phyloP scores from a whole-genome alignment of 306 rosid species.

The Pterocarpus santalinus region DNA sequence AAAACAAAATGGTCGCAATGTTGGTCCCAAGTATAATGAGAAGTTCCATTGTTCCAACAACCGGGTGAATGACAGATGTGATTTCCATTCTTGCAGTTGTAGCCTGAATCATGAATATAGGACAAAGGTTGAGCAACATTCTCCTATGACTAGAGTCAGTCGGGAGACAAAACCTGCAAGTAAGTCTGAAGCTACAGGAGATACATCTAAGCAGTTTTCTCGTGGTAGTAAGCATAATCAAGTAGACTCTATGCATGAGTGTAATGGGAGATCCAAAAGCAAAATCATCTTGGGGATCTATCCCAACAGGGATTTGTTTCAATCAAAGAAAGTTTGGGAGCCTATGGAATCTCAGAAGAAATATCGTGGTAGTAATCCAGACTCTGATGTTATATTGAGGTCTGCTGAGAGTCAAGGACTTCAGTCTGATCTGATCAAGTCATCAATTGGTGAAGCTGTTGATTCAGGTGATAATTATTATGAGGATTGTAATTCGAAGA shows the following conservation, averaged over 20 bases:
- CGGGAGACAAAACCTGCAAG: conserved; percentile 68
- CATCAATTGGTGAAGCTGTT: conserved; percentile 58
- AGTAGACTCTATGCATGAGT: conserved; percentile 69
- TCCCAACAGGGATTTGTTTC: conserved; percentile 68
- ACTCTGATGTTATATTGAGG: conserved; percentile 68
- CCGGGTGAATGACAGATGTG: conserved; percentile 71
- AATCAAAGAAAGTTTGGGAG: conserved; percentile 94
- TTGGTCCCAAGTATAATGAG: conserved; percentile 73
- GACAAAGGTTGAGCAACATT: conserved; percentile 70
- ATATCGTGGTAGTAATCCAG: conserved; percentile 76
- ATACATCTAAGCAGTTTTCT: conserved; percentile 74
- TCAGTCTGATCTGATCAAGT: conserved; percentile 59
- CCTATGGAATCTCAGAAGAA: conserved; percentile 83
- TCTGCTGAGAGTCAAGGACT: conserved; percentile 59
- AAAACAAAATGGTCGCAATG: conserved; percentile 73
- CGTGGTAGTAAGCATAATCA: conserved; percentile 69
- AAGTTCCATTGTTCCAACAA: conserved; percentile 69
- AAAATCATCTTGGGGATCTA: conserved; percentile 64
- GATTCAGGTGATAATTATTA: conserved; percentile 57
- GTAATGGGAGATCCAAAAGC: conserved; percentile 74
- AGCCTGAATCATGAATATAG: conserved; percentile 70
- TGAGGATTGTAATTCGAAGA: conserved; percentile 59
- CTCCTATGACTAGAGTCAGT: conserved; percentile 59
- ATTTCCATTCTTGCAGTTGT: conserved; percentile 82
- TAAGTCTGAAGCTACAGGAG: conserved; percentile 69